Evolutionary conservation across 208 protist species (phyloP).

Genomic region (Acanthamoeba royreba): DNA sequence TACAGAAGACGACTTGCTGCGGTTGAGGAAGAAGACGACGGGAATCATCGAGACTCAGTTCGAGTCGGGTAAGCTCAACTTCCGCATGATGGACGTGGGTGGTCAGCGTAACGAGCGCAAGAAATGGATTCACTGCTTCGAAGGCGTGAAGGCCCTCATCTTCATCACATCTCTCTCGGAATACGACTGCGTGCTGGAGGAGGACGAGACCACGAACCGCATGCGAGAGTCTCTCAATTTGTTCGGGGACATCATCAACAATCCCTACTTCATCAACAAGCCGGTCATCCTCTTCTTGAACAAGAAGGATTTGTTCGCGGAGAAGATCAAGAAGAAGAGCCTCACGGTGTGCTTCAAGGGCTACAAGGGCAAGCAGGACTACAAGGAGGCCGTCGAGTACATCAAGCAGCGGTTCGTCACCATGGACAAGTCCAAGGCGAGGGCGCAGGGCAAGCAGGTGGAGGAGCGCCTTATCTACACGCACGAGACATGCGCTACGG

Average conservation of each 20-base stretch:
- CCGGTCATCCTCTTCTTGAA: constrained; percentile 87
- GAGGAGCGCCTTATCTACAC: constrained; percentile 69
- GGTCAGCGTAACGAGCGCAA: constrained; percentile 83
- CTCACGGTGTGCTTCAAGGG: constrained; percentile 78
- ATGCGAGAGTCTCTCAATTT: constrained; percentile 83
- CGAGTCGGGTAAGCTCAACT: constrained; percentile 63
- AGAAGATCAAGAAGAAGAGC: constrained; percentile 78
- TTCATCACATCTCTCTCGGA: constrained; percentile 74
- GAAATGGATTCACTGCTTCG: constrained; percentile 89
- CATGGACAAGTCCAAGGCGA: neutral
- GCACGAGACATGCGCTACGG: constrained; percentile 81
- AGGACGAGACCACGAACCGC: constrained; percentile 78
- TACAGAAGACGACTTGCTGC: constrained; percentile 80
- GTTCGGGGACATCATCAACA: constrained; percentile 85
- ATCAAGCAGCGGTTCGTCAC: neutral
- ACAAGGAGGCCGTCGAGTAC: neutral
- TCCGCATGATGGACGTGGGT: constrained; percentile 83
- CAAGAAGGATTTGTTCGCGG: constrained; percentile 84
- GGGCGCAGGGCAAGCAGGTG: too few species aligned
- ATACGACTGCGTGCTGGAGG: constrained; percentile 73
- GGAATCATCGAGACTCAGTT: constrained; percentile 87
- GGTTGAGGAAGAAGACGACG: constrained; percentile 81
- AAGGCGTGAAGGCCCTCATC: constrained; percentile 83
- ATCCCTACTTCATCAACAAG: constrained; percentile 74
- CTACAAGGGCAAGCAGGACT: constrained; percentile 74